phyloP scores from a whole-genome alignment of 2,329 filamentous ascomycete genomes.

The Xylaria sp. region DNA sequence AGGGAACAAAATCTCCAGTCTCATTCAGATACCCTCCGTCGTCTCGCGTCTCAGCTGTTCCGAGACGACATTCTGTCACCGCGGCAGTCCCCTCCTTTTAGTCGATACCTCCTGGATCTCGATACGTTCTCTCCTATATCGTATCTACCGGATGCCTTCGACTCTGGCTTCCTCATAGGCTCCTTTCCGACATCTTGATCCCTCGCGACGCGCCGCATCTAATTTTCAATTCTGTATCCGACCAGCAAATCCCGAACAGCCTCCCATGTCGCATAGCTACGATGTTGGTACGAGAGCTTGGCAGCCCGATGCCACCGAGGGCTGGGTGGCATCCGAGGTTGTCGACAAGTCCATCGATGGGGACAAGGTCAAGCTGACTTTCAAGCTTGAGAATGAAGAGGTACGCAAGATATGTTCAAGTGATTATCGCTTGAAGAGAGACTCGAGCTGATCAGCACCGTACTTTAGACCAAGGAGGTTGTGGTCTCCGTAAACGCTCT shows the following conservation, averaged over 20 bases:
- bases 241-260: conserved; percentile 39
- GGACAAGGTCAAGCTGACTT: conserved; percentile 86
- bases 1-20: conserved; percentile 21
- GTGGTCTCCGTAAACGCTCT: conserved; percentile 82
- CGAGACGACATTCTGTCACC: conserved; percentile 26
- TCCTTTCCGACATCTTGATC: conserved; percentile 32
- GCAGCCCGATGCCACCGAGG: conserved; percentile 96
- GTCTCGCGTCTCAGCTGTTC: conserved; percentile 25
- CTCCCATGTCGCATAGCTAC: conserved; percentile 88
- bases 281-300: conserved; percentile 97
- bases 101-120: conserved; percentile 41
- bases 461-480: conserved; percentile 76
- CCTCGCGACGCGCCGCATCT: conserved; percentile 40
- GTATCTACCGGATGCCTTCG: conserved; percentile 48
- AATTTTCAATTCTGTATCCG: conserved; percentile 32
- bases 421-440: not conserved
- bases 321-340: conserved; percentile 97
- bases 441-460: conserved; percentile 36
- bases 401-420: conserved; percentile 58
- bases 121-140: conserved; percentile 36
- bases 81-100: conserved; percentile 34
- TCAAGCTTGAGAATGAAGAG: conserved; percentile 92
- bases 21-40: conserved; percentile 24
- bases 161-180: conserved; percentile 43
- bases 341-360: conserved; percentile 85